Conservation (phyloP, 257 asterid species). For the Lycium barbarum region DNA sequence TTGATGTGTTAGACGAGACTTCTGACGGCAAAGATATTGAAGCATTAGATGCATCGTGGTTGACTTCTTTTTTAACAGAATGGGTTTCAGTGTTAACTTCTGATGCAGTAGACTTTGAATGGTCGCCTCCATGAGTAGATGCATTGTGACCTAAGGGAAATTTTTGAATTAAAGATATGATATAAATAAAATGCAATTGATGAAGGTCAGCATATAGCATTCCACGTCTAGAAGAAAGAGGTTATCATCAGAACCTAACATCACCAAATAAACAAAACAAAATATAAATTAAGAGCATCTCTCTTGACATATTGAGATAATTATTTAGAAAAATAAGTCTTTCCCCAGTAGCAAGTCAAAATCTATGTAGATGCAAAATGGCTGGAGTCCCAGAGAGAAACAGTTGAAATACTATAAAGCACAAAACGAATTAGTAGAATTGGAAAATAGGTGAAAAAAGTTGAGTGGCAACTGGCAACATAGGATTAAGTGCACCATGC, state of each 20-base stretch:
- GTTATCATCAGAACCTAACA: constrained; percentile 11
- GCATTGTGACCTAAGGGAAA: constrained; percentile 26
- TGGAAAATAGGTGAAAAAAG: neutral
- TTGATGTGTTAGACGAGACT: constrained; percentile 50
- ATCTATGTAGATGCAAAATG: neutral
- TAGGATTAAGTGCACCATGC: constrained; percentile 9
- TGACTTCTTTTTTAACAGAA: constrained; percentile 52
- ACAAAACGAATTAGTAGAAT: constrained; percentile 3
- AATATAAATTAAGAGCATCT: neutral
- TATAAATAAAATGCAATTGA: neutral
- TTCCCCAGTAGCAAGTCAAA: neutral
- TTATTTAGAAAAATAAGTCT: neutral
- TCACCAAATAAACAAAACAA: neutral
- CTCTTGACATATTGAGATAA: constrained; percentile 6
- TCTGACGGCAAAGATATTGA: constrained; percentile 36
- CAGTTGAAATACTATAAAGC: constrained; percentile 4
- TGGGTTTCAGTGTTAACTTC: constrained; percentile 35
- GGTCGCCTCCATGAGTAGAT: constrained; percentile 27
- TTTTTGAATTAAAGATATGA: constrained; percentile 15
- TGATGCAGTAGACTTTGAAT: constrained; percentile 28
- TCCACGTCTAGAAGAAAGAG: neutral
- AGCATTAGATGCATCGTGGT: constrained; percentile 39
- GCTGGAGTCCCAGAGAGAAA: neutral
- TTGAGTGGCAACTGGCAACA: neutral
- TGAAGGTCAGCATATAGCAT: constrained; percentile 13